Evolutionary conservation across 2,329 filamentous ascomycete species (phyloP), one percentile per base, ranked within the genome.

Genomic region (Cadophora luteo-olivacea): DNA sequence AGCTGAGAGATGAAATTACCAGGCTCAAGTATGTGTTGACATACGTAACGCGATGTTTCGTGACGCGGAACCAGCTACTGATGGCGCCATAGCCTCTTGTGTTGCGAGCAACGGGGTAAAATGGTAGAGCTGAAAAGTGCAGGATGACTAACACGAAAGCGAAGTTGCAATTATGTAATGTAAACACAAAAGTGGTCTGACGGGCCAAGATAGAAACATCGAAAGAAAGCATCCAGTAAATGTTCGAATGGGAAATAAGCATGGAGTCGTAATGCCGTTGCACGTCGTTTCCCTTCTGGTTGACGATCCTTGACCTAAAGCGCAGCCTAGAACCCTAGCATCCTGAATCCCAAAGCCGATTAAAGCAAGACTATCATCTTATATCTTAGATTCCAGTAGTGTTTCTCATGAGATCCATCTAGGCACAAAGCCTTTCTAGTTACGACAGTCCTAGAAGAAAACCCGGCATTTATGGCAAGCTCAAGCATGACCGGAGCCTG

Each of bases 121-220:
- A n/a, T 58, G 55, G 33, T 11, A 19, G 57, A 45, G 57, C 57
- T 58, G 33, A 60, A 54, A 19, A 60, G 57, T 36, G 45, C 57
- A 45, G n/a, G 36, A 25, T 60, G 57, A 60, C 57, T 60, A 45
- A 60, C 8, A 16, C 22, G 12, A 41, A 24, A 60, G 14, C 22
- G 57, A 41, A 45, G 36, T 45, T 60, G 57, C 19, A 41, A 60
- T 60, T 60, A 60, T 60, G 57, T 60, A 60, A 60, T 60, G 57
- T 60, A 60, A 60, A 60, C 57, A 60, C 33, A 19, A 60, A 38
- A 45, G n/a, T 60, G 57, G 57, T 41, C 22, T 60, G 57, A 41
- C 33, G 3, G 5, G 33, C 33, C 32, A 58, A 24, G 33, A 38
- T 24, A 58, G 33, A 38, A 38, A 38, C 33, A 36, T 45, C n/a